phyloP scores from a whole-genome alignment of 2,329 filamentous ascomycete genomes.

The Epichloe scottii region DNA sequence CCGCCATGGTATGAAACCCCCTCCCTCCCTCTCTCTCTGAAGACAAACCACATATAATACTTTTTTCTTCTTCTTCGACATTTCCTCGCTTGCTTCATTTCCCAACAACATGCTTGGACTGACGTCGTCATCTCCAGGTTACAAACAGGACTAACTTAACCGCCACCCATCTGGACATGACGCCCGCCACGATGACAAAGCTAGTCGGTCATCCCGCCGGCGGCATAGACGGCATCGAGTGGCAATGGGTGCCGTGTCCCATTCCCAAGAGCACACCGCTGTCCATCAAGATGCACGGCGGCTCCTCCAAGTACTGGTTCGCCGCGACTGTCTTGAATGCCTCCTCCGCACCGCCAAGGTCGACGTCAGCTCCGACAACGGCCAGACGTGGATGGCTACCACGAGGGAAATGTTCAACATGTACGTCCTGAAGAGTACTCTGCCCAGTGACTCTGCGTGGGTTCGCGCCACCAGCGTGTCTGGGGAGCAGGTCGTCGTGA shows the following conservation, averaged over 20 bases:
- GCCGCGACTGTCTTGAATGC: background rate
- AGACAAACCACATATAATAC: background rate
- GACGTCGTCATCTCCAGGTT: background rate
- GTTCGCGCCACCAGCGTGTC: background rate
- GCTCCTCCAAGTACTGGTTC: background rate
- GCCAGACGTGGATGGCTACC: background rate
- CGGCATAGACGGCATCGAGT: background rate
- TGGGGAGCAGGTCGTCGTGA: background rate
- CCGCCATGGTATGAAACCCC: background rate
- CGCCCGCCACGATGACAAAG: background rate
- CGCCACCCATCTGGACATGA: background rate
- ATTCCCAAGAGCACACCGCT: background rate
- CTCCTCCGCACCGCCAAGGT: background rate
- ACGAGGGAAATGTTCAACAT: background rate
- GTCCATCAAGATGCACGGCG: background rate
- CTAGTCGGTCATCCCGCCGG: background rate
- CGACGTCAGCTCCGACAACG: background rate
- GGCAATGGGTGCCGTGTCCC: background rate
- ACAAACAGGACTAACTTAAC: background rate
- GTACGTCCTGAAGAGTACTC: background rate
- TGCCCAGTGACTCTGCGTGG: background rate
- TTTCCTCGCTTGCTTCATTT: too few relatives aligned
- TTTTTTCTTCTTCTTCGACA: background rate
- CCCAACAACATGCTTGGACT: background rate
- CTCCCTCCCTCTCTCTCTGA: too few relatives aligned